phyloP scores from a whole-genome alignment of 805 yeast species.

The Wickerhamiella brachini region DNA sequence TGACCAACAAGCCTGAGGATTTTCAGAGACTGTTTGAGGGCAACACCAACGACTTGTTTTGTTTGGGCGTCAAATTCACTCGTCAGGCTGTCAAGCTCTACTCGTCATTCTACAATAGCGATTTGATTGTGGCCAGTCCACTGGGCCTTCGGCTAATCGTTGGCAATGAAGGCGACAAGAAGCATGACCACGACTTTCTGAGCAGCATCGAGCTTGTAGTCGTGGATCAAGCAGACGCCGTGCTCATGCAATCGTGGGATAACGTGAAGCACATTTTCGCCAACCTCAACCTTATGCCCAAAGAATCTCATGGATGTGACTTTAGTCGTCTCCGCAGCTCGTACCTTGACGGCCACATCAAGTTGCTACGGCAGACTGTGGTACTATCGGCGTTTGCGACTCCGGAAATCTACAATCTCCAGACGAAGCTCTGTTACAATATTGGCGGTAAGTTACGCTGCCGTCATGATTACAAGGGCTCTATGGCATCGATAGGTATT shows the following conservation, averaged over 20 bases:
- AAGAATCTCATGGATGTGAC: constrained; percentile 69
- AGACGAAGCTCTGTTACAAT: constrained; percentile 26
- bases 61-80: constrained; percentile 81
- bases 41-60: constrained; percentile 81
- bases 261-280: constrained; percentile 57
- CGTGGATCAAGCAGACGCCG: constrained; percentile 71
- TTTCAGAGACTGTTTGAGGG: constrained; percentile 73
- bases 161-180: constrained; percentile 41
- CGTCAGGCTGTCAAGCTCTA: constrained; percentile 75
- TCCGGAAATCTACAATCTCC: constrained; percentile 63
- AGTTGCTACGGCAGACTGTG: constrained; percentile 60
- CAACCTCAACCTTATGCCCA: constrained; percentile 64
- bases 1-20: constrained; percentile 62
- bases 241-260: constrained; percentile 88
- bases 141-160: constrained; percentile 71
- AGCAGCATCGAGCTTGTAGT: constrained; percentile 76
- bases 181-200: constrained; percentile 64
- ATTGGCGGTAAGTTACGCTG: constrained; percentile 26
- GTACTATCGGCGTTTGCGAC: constrained; percentile 63
- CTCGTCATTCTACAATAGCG: constrained; percentile 72
- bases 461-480: constrained; percentile 36
- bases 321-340: constrained; percentile 86
- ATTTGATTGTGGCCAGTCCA: constrained; percentile 82
- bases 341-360: constrained; percentile 75
- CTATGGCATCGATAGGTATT: constrained; percentile 51